Evolutionary conservation across 148 eudicot species (phyloP).

Genomic region (Rhododendron vialii): DNA sequence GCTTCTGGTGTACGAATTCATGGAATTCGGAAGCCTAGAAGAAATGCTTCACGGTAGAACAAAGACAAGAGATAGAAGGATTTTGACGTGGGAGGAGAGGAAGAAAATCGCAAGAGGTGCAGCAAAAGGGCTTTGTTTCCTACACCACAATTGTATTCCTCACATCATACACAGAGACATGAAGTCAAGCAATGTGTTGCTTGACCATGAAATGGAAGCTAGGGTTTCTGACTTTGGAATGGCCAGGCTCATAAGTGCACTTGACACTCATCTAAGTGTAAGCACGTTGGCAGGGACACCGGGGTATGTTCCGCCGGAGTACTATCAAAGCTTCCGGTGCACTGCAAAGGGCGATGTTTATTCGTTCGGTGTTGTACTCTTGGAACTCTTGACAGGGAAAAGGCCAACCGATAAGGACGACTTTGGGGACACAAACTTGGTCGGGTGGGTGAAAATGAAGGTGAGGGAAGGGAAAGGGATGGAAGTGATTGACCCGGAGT

Average conservation of each 20-base stretch:
- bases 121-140: slow-evolving; percentile 86
- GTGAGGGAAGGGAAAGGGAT: slow-evolving; percentile 81
- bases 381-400: slow-evolving; percentile 79
- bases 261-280: slow-evolving; percentile 90
- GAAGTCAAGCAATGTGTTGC: slow-evolving; percentile 90
- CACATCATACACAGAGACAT: slow-evolving; percentile 95
- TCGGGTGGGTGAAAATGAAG: slow-evolving; percentile 96
- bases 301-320: slow-evolving; percentile 96
- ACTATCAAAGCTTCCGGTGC: slow-evolving; percentile 95
- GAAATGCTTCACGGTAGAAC: slow-evolving; percentile 74
- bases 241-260: slow-evolving; percentile 95
- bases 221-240: slow-evolving; percentile 93
- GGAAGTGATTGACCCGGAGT: slow-evolving; percentile 78
- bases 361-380: slow-evolving; percentile 75
- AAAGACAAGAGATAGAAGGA: slow-evolving; percentile 36
- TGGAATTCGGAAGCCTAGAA: slow-evolving; percentile 86
- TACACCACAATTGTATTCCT: slow-evolving; percentile 96
- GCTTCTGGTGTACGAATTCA: slow-evolving; percentile 86
- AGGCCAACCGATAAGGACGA: slow-evolving; percentile 95
- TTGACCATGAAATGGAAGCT: slow-evolving; percentile 80
- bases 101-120: slow-evolving; percentile 92
- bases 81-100: slow-evolving; percentile 81
- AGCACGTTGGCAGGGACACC: slow-evolving; percentile 97
- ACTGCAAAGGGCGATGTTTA: slow-evolving; percentile 94
- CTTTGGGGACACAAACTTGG: slow-evolving; percentile 92